Percentiles rank a stretch among this genome's conserved stretches.
Conservation (phyloP, 306 rosid genomes). For the Castanea mollissima region DNA sequence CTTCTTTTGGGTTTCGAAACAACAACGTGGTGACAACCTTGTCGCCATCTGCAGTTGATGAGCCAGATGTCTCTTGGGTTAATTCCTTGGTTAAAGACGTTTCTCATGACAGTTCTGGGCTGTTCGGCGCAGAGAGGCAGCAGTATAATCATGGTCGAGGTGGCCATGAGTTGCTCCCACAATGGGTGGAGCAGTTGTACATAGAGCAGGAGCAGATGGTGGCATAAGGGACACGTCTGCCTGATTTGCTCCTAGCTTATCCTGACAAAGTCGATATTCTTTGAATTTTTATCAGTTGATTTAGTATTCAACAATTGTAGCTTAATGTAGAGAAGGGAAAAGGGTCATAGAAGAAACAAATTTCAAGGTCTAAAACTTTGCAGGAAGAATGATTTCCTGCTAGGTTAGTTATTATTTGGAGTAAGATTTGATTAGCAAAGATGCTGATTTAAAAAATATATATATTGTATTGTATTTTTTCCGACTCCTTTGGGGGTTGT, state of each 20-base stretch:
- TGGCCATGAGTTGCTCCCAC: slow-evolving; percentile 55
- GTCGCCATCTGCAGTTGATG: slow-evolving; percentile 38
- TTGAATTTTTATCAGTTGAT: slow-evolving; percentile 35
- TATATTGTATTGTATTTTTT: slow-evolving; percentile 30
- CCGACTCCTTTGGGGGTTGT: slow-evolving; percentile 26
- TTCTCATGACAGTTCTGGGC: slow-evolving; percentile 48
- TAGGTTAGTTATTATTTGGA: slow-evolving; percentile 32
- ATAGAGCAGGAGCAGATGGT: slow-evolving; percentile 91
- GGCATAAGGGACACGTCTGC: slow-evolving; percentile 49
- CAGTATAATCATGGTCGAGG: slow-evolving; percentile 56
- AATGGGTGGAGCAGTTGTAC: slow-evolving; percentile 94
- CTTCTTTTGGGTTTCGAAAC: slow-evolving; percentile 85
- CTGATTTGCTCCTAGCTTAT: slow-evolving; percentile 39
- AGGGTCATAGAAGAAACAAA: slow-evolving; percentile 28
- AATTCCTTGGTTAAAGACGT: slow-evolving; percentile 80
- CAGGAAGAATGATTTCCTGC: slow-evolving; percentile 34
- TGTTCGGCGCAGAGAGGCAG: slow-evolving; percentile 47
- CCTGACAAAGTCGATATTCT: slow-evolving; percentile 53
- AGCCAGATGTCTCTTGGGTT: slow-evolving; percentile 98
- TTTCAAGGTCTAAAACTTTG: slow-evolving; percentile 37
- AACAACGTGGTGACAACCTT: slow-evolving; percentile 28
- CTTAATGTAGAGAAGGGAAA: slow-evolving; percentile 24
- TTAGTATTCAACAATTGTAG: slow-evolving; percentile 34
- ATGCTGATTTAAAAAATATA: slow-evolving; percentile 23
- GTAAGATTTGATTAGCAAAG: slow-evolving; percentile 30